Conservation (phyloP, 345 rosid species). For the Pistacia vera region DNA sequence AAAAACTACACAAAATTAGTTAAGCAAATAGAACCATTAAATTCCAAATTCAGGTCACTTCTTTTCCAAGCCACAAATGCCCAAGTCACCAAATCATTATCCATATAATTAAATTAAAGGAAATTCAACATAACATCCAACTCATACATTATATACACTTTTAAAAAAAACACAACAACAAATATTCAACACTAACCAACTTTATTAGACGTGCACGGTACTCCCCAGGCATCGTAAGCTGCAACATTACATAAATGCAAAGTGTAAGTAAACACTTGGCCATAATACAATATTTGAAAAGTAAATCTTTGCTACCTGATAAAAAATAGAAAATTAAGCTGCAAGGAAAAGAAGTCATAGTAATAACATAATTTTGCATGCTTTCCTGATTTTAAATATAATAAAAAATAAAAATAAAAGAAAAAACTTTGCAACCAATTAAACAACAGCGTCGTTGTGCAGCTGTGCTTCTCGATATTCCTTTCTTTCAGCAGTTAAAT, state of each 20-base stretch:
- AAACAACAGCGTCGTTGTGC: neutral
- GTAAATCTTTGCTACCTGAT: neutral
- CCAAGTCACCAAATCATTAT: neutral
- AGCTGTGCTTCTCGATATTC: neutral
- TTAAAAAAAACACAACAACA: neutral
- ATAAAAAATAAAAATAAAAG: too few species aligned
- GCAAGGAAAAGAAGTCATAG: neutral
- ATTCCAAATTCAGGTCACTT: neutral
- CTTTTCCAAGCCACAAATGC: neutral
- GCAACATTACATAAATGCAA: constrained; percentile 27
- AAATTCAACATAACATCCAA: neutral
- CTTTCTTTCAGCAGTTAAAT: neutral
- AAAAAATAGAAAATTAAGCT: neutral
- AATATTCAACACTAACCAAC: constrained; percentile 60
- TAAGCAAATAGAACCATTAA: neutral
- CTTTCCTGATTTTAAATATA: too few species aligned
- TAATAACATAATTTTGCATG: neutral
- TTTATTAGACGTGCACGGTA: constrained; percentile 76
- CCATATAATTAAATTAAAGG: neutral
- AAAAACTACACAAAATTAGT: neutral
- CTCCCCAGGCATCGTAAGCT: constrained; percentile 91
- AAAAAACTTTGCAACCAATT: neutral
- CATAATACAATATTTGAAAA: neutral
- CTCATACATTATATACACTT: neutral
- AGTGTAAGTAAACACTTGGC: neutral